Percentiles rank a stretch among this genome's conserved stretches.
Evolutionary conservation across 441 rosid species (phyloP).

Genomic region (Bruguiera hainesii): DNA sequence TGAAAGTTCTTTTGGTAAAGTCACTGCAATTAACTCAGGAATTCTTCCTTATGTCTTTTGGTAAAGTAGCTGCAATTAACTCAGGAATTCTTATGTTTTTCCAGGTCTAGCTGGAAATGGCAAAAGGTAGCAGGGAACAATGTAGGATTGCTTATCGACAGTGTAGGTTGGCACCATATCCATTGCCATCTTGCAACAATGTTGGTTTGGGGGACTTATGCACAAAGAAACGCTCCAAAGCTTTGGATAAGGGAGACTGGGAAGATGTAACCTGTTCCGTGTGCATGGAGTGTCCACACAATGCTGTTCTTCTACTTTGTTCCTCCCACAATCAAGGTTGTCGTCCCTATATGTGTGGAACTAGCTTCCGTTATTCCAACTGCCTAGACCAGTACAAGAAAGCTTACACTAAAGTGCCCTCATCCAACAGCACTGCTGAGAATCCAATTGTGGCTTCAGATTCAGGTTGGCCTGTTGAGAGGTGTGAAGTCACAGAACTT

Average conservation of each 20-base stretch:
- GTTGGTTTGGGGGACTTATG: conserved; percentile 32
- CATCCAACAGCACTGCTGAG: conserved; percentile 33
- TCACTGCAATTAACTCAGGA: background rate
- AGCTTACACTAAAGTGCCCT: conserved; percentile 60
- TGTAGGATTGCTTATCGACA: conserved; percentile 51
- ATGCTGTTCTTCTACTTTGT: conserved; percentile 95
- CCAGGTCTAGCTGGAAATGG: conserved; percentile 45
- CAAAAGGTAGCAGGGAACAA: conserved; percentile 62
- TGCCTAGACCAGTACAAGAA: conserved; percentile 93
- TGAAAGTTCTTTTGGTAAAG: background rate
- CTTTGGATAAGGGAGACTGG: conserved; percentile 69
- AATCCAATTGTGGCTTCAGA: conserved; percentile 31
- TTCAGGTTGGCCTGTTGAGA: conserved; percentile 38
- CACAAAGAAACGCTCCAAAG: conserved; percentile 45
- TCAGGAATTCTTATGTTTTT: conserved; percentile 16
- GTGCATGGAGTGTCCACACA: conserved; percentile 98
- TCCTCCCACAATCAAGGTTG: conserved; percentile 97
- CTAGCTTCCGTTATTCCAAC: conserved; percentile 91
- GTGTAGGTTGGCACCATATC: conserved; percentile 54
- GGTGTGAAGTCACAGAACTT: conserved; percentile 58
- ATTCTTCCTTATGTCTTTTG: too few relatives aligned
- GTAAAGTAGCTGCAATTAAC: too few relatives aligned
- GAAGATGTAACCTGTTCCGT: conserved; percentile 85
- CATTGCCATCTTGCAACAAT: conserved; percentile 34
- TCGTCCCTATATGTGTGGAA: conserved; percentile 97